Base-by-base conservation (phyloP, 495 filamentous ascomycete species). In the Trichoderma asperelloides region DNA sequence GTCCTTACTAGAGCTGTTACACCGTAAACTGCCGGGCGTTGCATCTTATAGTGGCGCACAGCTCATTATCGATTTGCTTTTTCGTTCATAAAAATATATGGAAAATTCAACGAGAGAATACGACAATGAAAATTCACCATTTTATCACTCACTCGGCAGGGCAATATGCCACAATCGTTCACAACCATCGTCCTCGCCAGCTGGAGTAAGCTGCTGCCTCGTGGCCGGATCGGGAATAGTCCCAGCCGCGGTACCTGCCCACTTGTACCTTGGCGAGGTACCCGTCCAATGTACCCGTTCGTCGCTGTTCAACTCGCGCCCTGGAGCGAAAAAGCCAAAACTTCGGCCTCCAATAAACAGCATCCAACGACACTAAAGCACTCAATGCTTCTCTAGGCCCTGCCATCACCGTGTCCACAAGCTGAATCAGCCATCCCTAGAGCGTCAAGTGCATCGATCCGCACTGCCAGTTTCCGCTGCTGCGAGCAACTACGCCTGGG, bases 301-400 rank as follows among this genome's bases (percentile, higher is more conserved):
- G 55, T 60, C 55, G 23, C 55, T 60, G 55, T 30, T 60, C 55
- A n/a, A n/a, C n/a, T 12, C 55, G 55, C 55, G 55, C 55, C 55
- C 55, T 60, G 25, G 28, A 60, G 11, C 11, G 55, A 60, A 60
- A 60, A 60, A 30, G 55, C 55, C 55, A 60, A 60, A 60, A 12
- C 55, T 30, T 60, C 16, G 16, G 55, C 18, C 43, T n/a, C n/a
- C 43, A 18, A 47, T 37, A 37, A 47, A 47, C 43, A 27, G 21
- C 16, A 21, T 5, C 27, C 49, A 25, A 57, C 49, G 13, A n/a
- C 43, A 47, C 43, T 47, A 47, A 57, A 57, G 23, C 11, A 27
- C 18, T 25, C n/a, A 57, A 57, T 25, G n/a, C n/a, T 21, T n/a
- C 9, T 21, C 49, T 16, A 47, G 23, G 18, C 49, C 13, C 49